phyloP scores from a whole-genome alignment of 2,329 filamentous ascomycete genomes.

The Rhynchosporium agropyri region DNA sequence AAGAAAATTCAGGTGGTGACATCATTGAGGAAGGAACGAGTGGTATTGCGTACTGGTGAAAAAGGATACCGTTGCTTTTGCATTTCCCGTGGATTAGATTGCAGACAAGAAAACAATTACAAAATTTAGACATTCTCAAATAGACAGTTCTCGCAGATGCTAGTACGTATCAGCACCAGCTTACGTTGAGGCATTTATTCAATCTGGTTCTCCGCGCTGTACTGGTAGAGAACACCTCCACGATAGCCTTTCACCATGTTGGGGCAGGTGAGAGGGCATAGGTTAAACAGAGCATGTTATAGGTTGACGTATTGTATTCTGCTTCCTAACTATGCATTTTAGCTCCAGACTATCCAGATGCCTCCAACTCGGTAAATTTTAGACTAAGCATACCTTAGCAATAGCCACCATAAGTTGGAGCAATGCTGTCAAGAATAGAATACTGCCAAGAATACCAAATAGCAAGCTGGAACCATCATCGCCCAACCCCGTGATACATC shows the following conservation, averaged over 20 bases:
- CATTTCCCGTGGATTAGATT: too few species aligned
- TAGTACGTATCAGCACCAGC: too few species aligned
- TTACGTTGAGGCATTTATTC: too few species aligned
- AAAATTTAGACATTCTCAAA: too few species aligned
- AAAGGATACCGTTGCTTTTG: too few species aligned
- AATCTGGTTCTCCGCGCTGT: too few species aligned
- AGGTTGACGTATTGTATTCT: constrained; percentile 33
- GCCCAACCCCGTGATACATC: constrained; percentile 35
- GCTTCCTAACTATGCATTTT: constrained; percentile 15
- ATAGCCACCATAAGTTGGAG: neutral
- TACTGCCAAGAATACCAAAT: constrained; percentile 14
- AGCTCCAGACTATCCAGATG: constrained; percentile 12
- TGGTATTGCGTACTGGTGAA: too few species aligned
- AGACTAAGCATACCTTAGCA: constrained; percentile 15
- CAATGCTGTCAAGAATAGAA: neutral
- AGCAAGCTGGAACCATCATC: constrained; percentile 21
- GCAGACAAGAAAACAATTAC: too few species aligned
- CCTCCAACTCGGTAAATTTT: constrained; percentile 2
- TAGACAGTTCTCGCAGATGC: too few species aligned
- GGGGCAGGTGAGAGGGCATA: neutral
- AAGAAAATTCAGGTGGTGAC: too few species aligned
- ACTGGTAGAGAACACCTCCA: too few species aligned
- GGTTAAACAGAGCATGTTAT: neutral
- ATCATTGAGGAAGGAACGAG: too few species aligned
- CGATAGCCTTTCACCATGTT: neutral